phyloP scores from a whole-genome alignment of 169 alveolate genomes.

The Plasmodium reichenowi region DNA sequence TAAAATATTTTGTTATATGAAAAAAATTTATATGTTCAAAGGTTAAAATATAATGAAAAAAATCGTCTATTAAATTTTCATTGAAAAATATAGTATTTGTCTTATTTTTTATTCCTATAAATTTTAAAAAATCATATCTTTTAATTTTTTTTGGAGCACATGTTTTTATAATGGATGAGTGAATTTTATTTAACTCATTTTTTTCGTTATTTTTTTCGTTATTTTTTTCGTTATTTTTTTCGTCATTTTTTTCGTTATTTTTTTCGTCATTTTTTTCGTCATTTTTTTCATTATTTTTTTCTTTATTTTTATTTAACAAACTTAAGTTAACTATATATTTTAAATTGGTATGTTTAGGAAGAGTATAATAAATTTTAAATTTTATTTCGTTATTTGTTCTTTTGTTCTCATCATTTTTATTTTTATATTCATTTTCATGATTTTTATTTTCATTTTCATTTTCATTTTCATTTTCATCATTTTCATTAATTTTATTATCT shows the following conservation, averaged over 20 bases:
- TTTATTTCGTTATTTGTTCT: not conserved
- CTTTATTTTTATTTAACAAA: constrained; percentile 8
- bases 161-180: too few species aligned
- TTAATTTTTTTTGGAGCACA: not conserved
- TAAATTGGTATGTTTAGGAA: constrained; percentile 61
- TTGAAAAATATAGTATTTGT: not conserved
- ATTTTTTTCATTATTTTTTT: not conserved
- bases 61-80: constrained; percentile 28
- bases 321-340: constrained; percentile 48
- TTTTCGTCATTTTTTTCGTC: not conserved
- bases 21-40: constrained; percentile 39
- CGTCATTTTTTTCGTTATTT: not conserved
- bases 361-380: constrained; percentile 63
- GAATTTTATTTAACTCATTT: too few species aligned
- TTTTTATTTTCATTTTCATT: not conserved
- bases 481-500: not conserved
- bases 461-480: not conserved
- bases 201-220: not conserved
- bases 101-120: not conserved
- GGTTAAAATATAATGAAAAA: constrained; percentile 17
- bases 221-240: not conserved
- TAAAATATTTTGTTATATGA: constrained; percentile 61
- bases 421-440: not conserved
- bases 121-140: constrained; percentile 7
- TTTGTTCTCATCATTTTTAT: not conserved